A percentile compares a stretch with the other conserved stretches of the same genome.
Evolutionary conservation across 2,329 filamentous ascomycete genomes (phyloP).

Genomic region (Dothiorella sarmentorum): DNA sequence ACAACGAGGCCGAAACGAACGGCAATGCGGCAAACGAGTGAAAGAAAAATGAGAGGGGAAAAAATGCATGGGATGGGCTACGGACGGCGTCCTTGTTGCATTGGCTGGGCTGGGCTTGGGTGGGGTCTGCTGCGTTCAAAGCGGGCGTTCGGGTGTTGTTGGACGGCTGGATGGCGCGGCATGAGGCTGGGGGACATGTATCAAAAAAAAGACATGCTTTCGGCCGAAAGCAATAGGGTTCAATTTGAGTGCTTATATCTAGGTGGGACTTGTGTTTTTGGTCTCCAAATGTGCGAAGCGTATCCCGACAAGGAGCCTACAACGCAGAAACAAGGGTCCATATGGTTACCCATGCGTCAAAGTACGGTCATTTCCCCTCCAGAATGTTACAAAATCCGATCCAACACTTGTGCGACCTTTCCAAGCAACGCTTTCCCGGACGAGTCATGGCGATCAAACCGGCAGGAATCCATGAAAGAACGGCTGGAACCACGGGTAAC

Average conservation of each 20-base stretch:
- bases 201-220: neutral
- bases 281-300: too few species aligned
- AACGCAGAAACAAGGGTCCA: too few species aligned
- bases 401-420: too few species aligned
- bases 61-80: neutral
- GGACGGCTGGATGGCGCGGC: neutral
- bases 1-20: slow-evolving; percentile 3
- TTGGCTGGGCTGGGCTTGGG: slow-evolving; percentile 1
- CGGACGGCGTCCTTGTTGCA: slow-evolving; percentile 9
- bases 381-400: neutral
- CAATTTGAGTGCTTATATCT: neutral
- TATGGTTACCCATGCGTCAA: too few species aligned
- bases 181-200: neutral
- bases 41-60: neutral
- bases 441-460: neutral
- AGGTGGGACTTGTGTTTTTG: neutral
- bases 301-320: too few species aligned
- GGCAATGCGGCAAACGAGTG: neutral
- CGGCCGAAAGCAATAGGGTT: too few species aligned
- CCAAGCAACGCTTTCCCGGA: too few species aligned
- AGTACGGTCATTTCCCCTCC: too few species aligned
- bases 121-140: slow-evolving; percentile 10
- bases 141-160: slow-evolving; percentile 13
- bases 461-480: neutral
- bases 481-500: neutral